These are phyloP conservation scores for Ilyonectria sp. DNA, from an alignment of 2,329 filamentous ascomycete species.

Conservation along the genomic window DNA sequence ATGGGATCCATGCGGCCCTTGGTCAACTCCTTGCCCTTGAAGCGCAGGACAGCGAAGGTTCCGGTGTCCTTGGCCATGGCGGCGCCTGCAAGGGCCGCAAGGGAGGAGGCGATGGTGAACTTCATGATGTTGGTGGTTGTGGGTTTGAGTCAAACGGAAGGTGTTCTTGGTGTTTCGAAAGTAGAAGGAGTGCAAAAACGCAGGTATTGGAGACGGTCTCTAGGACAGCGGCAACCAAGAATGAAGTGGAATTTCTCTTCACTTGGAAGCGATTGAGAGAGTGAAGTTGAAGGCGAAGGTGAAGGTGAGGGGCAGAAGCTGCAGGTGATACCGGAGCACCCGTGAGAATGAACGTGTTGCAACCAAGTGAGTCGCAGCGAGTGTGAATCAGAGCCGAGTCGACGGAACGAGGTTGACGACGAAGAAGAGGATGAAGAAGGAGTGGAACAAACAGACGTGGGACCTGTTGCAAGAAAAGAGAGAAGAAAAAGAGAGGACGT, in stretches of 20 bases:
- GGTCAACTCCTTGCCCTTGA: constrained; percentile 76
- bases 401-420: constrained; percentile 41
- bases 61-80: constrained; percentile 60
- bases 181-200: constrained; percentile 27
- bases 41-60: constrained; percentile 79
- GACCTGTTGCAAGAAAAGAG: constrained; percentile 43
- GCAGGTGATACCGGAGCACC: constrained; percentile 56
- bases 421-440: constrained; percentile 41
- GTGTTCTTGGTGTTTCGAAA: constrained; percentile 15
- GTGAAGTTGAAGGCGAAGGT: constrained; percentile 26
- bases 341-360: constrained; percentile 47
- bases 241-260: constrained; percentile 35
- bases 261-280: constrained; percentile 32
- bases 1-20: constrained; percentile 79
- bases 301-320: constrained; percentile 31
- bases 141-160: not conserved
- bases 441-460: constrained; percentile 51
- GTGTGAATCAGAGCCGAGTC: constrained; percentile 40
- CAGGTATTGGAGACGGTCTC: constrained; percentile 37
- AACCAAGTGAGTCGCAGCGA: constrained; percentile 37
- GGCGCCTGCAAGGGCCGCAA: constrained; percentile 58
- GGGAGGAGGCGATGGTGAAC: constrained; percentile 47
- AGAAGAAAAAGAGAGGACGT: constrained; percentile 53
- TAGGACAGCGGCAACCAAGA: constrained; percentile 43
- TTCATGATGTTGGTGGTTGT: constrained; percentile 53